A percentile compares a stretch with the other conserved stretches of the same genome.
phyloP scores from a whole-genome alignment of 257 asterid species.

The Plantago elongata region DNA sequence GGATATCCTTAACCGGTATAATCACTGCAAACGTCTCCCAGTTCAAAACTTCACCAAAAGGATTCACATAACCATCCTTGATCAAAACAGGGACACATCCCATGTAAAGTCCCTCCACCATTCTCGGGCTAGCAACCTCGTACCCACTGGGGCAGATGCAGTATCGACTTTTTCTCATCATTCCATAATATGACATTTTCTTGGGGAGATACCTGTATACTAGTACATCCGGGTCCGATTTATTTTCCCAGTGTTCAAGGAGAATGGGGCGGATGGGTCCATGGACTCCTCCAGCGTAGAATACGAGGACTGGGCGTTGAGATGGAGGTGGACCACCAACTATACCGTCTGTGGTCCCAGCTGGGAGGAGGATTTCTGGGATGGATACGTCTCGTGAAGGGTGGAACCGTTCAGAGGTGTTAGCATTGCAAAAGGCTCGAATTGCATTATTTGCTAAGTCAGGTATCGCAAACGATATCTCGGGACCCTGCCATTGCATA shows the following conservation, averaged over 20 bases:
- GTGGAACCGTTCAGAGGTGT: conserved; percentile 51
- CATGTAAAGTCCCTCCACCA: conserved; percentile 73
- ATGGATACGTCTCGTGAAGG: conserved; percentile 55
- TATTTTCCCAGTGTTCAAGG: conserved; percentile 69
- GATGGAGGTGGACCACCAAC: conserved; percentile 59
- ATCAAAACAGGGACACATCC: conserved; percentile 84
- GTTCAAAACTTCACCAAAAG: conserved; percentile 70
- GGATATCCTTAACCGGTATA: conserved; percentile 52
- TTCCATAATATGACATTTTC: conserved; percentile 57
- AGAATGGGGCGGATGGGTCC: conserved; percentile 84
- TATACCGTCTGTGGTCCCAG: conserved; percentile 33
- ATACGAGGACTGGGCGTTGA: conserved; percentile 36
- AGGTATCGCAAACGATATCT: conserved; percentile 48
- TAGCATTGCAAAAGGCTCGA: conserved; percentile 67
- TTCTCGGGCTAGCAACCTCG: conserved; percentile 88
- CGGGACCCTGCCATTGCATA: conserved; percentile 46
- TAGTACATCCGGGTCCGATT: conserved; percentile 50
- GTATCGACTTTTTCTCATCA: conserved; percentile 64
- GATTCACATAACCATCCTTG: conserved; percentile 60
- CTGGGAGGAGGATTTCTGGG: conserved; percentile 56
- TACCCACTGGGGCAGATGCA: conserved; percentile 90
- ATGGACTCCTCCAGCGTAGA: conserved; percentile 77
- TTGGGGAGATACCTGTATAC: conserved; percentile 52
- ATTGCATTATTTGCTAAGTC: conserved; percentile 42
- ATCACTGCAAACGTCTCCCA: conserved; percentile 65